phyloP scores from a whole-genome alignment of 306 rosid genomes.

The Cicer pinnatifidum region DNA sequence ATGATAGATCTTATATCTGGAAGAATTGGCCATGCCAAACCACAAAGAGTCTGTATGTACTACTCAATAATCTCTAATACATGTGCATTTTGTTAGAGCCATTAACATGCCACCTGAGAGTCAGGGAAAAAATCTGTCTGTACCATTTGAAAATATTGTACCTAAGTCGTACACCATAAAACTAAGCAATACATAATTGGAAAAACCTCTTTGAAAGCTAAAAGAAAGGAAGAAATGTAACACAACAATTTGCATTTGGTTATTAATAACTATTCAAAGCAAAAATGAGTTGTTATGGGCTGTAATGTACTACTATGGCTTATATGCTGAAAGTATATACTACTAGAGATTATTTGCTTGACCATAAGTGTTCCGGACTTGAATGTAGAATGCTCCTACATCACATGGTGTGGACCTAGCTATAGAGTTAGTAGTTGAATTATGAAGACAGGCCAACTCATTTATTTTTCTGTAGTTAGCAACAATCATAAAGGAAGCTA shows the following conservation, averaged over 20 bases:
- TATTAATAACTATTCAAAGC: constrained; percentile 29
- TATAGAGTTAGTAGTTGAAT: constrained; percentile 44
- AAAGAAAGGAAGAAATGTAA: constrained; percentile 30
- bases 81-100: constrained; percentile 48
- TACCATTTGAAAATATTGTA: constrained; percentile 19
- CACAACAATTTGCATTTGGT: neutral
- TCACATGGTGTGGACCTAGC: constrained; percentile 59
- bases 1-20: constrained; percentile 39
- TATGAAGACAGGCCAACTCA: constrained; percentile 45
- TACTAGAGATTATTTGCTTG: constrained; percentile 29
- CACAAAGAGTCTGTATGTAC: neutral
- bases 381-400: constrained; percentile 43
- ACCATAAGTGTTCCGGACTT: constrained; percentile 25
- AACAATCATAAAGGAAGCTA: constrained; percentile 44
- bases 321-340: constrained; percentile 11
- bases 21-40: constrained; percentile 34
- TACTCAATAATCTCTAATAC: constrained; percentile 36
- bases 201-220: constrained; percentile 27
- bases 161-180: neutral
- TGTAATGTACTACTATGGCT: neutral
- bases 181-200: constrained; percentile 10
- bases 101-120: constrained; percentile 27
- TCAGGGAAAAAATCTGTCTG: neutral
- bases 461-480: constrained; percentile 40
- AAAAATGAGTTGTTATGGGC: constrained; percentile 31